Conservation (phyloP, 1,284 basidiomycete genomes). For the Irpex sp. region DNA sequence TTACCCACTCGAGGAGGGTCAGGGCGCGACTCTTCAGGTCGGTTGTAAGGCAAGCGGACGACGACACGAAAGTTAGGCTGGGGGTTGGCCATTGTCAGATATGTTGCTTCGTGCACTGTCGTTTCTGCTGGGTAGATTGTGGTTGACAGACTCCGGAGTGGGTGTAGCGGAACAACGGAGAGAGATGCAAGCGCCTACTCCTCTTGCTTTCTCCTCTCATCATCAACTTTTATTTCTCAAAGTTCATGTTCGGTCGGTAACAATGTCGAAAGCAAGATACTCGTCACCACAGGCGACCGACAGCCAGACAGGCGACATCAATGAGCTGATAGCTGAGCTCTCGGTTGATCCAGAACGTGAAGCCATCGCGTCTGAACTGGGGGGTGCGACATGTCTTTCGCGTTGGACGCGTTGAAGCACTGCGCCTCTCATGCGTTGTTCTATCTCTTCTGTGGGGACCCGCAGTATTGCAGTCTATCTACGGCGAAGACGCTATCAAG, state of each 20-base stretch:
- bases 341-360: conserved; percentile 48
- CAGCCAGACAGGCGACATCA: conserved; percentile 21
- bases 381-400: conserved; percentile 44
- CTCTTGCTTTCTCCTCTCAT: background rate
- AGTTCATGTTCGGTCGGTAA: background rate
- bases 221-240: background rate
- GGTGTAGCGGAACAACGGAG: background rate
- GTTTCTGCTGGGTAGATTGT: background rate
- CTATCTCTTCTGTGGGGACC: conserved; percentile 8
- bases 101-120: background rate
- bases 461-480: conserved; percentile 79
- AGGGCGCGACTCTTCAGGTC: conserved; percentile 59
- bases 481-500: conserved; percentile 64
- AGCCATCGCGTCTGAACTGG: conserved; percentile 60
- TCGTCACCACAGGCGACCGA: background rate
- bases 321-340: conserved; percentile 44
- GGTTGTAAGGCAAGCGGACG: conserved; percentile 70
- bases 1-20: conserved; percentile 64
- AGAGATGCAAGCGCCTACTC: background rate
- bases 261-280: background rate
- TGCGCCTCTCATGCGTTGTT: conserved; percentile 17
- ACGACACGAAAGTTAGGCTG: conserved; percentile 58
- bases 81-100: background rate
- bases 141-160: background rate
- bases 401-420: conserved; percentile 17